Base-by-base conservation (phyloP, 176 grass and related monocot species). In the Triticum timopheevii region DNA sequence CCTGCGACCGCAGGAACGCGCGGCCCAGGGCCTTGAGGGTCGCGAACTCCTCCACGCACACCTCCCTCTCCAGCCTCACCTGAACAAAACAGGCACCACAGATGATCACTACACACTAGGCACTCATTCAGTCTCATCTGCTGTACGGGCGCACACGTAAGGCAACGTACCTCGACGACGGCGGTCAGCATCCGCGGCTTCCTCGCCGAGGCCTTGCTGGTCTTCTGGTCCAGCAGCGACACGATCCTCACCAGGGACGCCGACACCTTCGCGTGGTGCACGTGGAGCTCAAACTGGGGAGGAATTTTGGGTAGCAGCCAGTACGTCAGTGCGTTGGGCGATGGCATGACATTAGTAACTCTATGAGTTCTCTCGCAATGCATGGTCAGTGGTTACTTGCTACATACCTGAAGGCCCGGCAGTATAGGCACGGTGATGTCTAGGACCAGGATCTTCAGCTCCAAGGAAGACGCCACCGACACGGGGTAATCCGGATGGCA, bases 361-460 rank as follows among this genome's bases (percentile, higher is more conserved):
- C 27, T 16, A 31, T 20, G 33, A 36, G 20, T 61, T 61, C 23
- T 33, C 15, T 75, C 45, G 9, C 39, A 19, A 42, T 17, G 15
- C 49, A 17, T 17, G 49, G 15, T 52, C 49, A 17, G 15, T 2
- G 15, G 49, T 17, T 17, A 3, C 10, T 15, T 74, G 91, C 86
- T 87, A 56, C 49, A 52, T 17, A 98, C 96, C 93, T 93, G 87
- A 84, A 82, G 83, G 10, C 96, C 96, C 15, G 87, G 59, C 73
- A 94, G 70, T 66, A 98, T 92, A 0, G 87, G 96, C 56, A 61
- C 88, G 8, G 40, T n/a, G n/a, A n/a, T n/a, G n/a, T n/a, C n/a
- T n/a, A n/a, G n/a, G n/a, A n/a, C n/a, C n/a, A 98, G 42, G 54
- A 98, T 76, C 68, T 95, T 98, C 64, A 98, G 87, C 87, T 98